Conservation (phyloP, 1,284 basidiomycete species). For the Cutaneotrichosporon sp. region DNA sequence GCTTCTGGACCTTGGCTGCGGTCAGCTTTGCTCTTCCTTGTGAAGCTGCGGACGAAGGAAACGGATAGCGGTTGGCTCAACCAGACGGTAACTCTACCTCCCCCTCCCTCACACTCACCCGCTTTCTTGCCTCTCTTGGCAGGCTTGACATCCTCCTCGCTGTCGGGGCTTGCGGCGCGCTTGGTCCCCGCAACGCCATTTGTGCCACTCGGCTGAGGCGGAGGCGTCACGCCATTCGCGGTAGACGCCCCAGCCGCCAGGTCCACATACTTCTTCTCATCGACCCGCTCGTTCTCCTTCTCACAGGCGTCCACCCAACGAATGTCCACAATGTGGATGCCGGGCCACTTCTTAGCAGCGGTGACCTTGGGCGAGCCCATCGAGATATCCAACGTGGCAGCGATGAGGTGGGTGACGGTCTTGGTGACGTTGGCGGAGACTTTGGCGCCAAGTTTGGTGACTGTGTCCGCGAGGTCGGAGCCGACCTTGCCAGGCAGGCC, state of each 20-base stretch:
- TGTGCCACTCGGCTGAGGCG: slow-evolving; percentile 4
- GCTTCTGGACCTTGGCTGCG: neutral
- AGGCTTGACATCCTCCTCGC: slow-evolving; percentile 7
- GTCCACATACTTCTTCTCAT: slow-evolving; percentile 5
- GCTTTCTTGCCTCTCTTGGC: slow-evolving; percentile 8
- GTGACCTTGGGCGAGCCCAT: slow-evolving; percentile 1
- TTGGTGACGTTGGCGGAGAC: slow-evolving; percentile 9
- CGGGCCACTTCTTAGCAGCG: neutral
- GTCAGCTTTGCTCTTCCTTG: neutral
- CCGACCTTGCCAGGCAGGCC: slow-evolving; percentile 2
- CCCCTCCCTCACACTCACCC: neutral
- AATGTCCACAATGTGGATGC: slow-evolving; percentile 4
- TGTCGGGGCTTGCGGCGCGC: neutral
- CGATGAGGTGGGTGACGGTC: slow-evolving; percentile 17
- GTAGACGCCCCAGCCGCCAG: neutral
- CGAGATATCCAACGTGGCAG: neutral
- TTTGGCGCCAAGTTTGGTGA: slow-evolving; percentile 10
- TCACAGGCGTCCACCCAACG: slow-evolving; percentile 17
- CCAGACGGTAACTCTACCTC: neutral
- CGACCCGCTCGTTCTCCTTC: neutral
- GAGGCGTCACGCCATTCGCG: neutral
- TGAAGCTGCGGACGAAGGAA: too few species aligned
- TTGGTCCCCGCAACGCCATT: slow-evolving; percentile 7
- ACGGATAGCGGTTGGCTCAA: neutral
- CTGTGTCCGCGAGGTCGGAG: slow-evolving; percentile 1